Evolutionary conservation across 2,329 filamentous ascomycete genomes (phyloP).

Genomic region (Trichophyton equinum): DNA sequence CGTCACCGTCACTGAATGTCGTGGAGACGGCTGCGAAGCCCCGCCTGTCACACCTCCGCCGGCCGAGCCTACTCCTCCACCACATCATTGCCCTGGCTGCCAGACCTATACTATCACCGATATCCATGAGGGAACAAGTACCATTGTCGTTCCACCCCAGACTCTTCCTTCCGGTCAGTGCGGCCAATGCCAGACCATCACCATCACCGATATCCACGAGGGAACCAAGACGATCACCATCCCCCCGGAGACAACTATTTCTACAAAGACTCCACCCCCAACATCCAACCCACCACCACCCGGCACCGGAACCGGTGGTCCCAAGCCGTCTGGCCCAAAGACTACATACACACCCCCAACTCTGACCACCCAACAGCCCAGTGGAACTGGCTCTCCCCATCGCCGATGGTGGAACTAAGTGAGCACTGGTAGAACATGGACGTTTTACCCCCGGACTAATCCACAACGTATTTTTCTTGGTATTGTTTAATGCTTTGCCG

Average conservation of each 20-base stretch:
- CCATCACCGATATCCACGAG: neutral
- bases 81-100: constrained; percentile 15
- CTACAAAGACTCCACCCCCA: constrained; percentile 1
- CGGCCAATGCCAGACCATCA: neutral
- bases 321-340: neutral
- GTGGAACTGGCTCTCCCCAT: neutral
- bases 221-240: neutral
- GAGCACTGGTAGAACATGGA: neutral
- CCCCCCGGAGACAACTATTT: neutral
- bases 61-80: neutral
- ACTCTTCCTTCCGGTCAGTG: neutral
- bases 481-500: neutral
- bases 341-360: neutral
- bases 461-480: neutral
- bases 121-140: constrained; percentile 16
- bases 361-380: neutral
- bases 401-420: neutral
- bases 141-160: constrained; percentile 19
- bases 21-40: constrained; percentile 6
- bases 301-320: constrained; percentile 1
- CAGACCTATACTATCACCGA: constrained; percentile 21
- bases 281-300: constrained; percentile 3
- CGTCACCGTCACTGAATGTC: constrained; percentile 14
- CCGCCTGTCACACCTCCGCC: constrained; percentile 8
- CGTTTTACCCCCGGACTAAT: neutral